phyloP scores from a whole-genome alignment of 768 basidiomycete species.

The Mycena sanguinolenta region DNA sequence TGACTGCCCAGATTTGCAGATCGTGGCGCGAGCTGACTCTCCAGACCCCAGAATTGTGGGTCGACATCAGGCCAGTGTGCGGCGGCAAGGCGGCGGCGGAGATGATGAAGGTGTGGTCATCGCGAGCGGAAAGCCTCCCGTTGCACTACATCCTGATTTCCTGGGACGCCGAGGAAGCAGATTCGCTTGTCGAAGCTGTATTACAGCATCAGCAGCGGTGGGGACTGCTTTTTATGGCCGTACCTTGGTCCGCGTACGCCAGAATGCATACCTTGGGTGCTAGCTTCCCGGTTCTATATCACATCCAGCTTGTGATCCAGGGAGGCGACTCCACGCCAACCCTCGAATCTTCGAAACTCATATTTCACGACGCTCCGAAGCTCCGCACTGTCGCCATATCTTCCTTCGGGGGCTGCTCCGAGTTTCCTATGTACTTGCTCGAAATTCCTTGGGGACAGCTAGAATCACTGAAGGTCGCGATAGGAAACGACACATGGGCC shows the following conservation, averaged over 20 bases:
- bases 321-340: too few species aligned
- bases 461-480: background rate
- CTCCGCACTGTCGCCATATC: background rate
- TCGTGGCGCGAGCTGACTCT: background rate
- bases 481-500: background rate
- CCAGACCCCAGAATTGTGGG: background rate
- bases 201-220: background rate
- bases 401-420: background rate
- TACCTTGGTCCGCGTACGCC: background rate
- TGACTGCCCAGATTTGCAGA: background rate
- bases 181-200: background rate
- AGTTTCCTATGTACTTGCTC: background rate
- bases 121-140: background rate
- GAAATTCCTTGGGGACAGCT: background rate
- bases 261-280: background rate
- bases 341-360: background rate
- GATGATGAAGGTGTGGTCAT: background rate
- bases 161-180: background rate
- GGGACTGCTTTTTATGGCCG: background rate
- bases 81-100: background rate
- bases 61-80: background rate
- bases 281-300: background rate
- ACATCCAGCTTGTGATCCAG: background rate
- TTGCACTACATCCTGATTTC: background rate
- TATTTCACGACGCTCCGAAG: background rate